Percentiles rank a stretch among this genome's conserved stretches.
phyloP scores from a whole-genome alignment of 257 asterid genomes.

The Coffea eugenioides region DNA sequence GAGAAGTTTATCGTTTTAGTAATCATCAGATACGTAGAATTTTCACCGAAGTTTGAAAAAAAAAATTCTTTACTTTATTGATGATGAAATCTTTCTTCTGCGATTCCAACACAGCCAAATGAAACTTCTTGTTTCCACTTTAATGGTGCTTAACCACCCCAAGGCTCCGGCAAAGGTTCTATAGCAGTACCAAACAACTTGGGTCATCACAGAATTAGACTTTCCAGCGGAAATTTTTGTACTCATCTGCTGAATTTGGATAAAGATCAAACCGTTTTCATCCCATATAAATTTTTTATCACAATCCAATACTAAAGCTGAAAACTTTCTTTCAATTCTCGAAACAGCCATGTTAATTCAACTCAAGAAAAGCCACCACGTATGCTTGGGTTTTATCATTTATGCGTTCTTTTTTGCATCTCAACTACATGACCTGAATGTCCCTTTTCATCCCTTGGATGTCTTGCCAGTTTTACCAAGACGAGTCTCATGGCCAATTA shows the following conservation, averaged over 20 bases:
- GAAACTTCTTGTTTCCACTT: conserved; percentile 4
- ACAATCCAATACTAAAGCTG: neutral
- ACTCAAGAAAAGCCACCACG: conserved; percentile 27
- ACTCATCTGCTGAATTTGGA: neutral
- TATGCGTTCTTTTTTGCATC: conserved; percentile 14
- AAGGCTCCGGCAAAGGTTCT: neutral
- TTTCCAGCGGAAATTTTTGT: neutral
- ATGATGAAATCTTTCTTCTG: neutral
- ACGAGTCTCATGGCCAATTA: conserved; percentile 68
- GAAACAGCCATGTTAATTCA: conserved; percentile 26
- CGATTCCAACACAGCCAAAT: neutral
- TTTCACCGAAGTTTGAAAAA: too few relatives aligned
- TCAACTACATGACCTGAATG: conserved; percentile 35
- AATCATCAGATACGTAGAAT: too few relatives aligned
- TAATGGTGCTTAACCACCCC: neutral
- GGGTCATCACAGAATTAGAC: neutral
- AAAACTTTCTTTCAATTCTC: neutral
- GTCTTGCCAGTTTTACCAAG: conserved; percentile 67
- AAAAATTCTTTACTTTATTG: too few relatives aligned
- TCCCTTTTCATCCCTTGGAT: conserved; percentile 55
- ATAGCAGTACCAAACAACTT: conserved; percentile 1
- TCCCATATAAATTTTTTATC: neutral
- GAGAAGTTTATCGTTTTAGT: too few relatives aligned
- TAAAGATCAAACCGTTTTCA: conserved; percentile 5
- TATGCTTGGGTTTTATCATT: conserved; percentile 26